A percentile compares a stretch with the other conserved stretches of the same genome.
These are phyloP conservation scores for Alternaria brassicae DNA, from an alignment of 2,329 filamentous ascomycete species.

Conservation along the genomic window DNA sequence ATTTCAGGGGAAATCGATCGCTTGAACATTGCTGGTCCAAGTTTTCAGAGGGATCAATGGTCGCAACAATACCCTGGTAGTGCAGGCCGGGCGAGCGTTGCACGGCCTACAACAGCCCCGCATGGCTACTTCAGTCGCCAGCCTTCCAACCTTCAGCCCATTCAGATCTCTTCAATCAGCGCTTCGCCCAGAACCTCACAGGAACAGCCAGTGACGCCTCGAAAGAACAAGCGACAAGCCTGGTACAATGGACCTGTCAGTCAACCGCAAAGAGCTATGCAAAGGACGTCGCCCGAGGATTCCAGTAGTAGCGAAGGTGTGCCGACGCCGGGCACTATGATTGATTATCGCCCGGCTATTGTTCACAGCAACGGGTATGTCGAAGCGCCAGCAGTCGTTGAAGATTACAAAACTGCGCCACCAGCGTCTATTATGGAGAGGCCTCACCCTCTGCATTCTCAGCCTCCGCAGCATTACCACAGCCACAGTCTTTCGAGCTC, in stretches of 20 bases:
- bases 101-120: slow-evolving; percentile 48
- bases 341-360: slow-evolving; percentile 62
- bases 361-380: slow-evolving; percentile 59
- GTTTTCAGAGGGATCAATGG: slow-evolving; percentile 47
- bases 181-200: slow-evolving; percentile 47
- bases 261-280: slow-evolving; percentile 40
- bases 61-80: slow-evolving; percentile 37
- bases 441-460: slow-evolving; percentile 43
- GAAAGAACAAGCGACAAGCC: slow-evolving; percentile 70
- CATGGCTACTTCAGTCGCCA: slow-evolving; percentile 46
- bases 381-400: slow-evolving; percentile 53
- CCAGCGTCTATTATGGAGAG: slow-evolving; percentile 47
- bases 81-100: slow-evolving; percentile 26
- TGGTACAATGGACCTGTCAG: slow-evolving; percentile 71
- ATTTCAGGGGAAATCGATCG: slow-evolving; percentile 71
- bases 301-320: slow-evolving; percentile 64
- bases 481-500: slow-evolving; percentile 38
- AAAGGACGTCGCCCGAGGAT: slow-evolving; percentile 63
- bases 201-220: slow-evolving; percentile 58
- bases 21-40: slow-evolving; percentile 66
- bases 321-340: slow-evolving; percentile 60
- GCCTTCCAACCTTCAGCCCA: slow-evolving; percentile 27
- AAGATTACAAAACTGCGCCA: slow-evolving; percentile 50
- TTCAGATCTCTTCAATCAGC: slow-evolving; percentile 43
- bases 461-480: slow-evolving; percentile 40